These are phyloP conservation scores for Globisporangium echinulatum DNA, from an alignment of 352 stramenopile species.

Conservation along the genomic window DNA sequence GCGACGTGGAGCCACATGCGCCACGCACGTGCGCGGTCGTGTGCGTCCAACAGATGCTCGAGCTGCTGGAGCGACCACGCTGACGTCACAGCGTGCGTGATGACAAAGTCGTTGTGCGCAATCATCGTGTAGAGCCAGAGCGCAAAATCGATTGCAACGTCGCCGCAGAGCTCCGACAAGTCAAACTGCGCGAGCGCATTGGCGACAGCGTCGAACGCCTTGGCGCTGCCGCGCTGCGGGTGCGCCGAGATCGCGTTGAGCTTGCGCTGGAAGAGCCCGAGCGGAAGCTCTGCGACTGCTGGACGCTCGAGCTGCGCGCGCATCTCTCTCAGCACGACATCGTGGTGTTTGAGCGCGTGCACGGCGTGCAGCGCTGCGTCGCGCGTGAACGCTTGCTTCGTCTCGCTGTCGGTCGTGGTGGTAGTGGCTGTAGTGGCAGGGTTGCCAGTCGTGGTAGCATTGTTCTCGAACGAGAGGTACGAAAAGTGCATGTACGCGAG, in stretches of 20 bases:
- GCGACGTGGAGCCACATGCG: slow-evolving; percentile 28
- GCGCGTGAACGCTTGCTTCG: slow-evolving; percentile 15
- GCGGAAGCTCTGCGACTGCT: slow-evolving; percentile 1
- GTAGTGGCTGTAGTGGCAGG: too few species aligned
- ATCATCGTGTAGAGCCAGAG: slow-evolving; percentile 25
- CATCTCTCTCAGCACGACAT: slow-evolving; percentile 10
- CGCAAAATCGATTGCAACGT: slow-evolving; percentile 22
- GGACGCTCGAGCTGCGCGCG: slow-evolving; percentile 1
- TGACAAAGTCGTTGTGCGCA: slow-evolving; percentile 28
- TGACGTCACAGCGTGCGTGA: slow-evolving; percentile 25
- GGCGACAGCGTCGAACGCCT: slow-evolving; percentile 14
- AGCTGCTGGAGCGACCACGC: slow-evolving; percentile 30
- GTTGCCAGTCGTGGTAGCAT: background rate
- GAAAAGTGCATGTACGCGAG: slow-evolving; percentile 33
- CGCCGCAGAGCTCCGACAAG: slow-evolving; percentile 15
- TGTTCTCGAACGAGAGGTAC: slow-evolving; percentile 22
- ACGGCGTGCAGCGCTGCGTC: slow-evolving; percentile 10
- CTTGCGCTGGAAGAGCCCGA: slow-evolving; percentile 12
- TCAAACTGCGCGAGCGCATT: slow-evolving; percentile 16
- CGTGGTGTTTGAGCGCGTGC: slow-evolving; percentile 10
- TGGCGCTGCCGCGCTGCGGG: slow-evolving; percentile 6
- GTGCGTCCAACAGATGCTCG: slow-evolving; percentile 21
- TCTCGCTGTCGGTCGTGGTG: background rate
- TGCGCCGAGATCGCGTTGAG: slow-evolving; percentile 24
- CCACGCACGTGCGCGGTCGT: slow-evolving; percentile 22